Conservation (phyloP, 2,329 filamentous ascomycete species). For the Shiraia bambusicola region DNA sequence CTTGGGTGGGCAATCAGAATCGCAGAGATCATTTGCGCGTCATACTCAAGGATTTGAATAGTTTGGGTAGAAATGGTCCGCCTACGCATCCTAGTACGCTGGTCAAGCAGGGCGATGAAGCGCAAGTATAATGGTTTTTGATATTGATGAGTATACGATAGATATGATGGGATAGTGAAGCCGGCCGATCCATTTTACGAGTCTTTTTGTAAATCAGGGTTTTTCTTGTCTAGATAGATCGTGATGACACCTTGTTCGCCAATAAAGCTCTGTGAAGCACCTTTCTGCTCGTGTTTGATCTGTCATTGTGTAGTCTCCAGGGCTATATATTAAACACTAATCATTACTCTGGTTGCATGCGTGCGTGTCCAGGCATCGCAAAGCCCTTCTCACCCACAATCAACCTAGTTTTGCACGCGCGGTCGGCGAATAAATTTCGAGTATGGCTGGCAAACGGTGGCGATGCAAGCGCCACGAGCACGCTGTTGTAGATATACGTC, state of each 20-base stretch:
- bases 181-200: too few species aligned
- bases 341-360: slow-evolving; percentile 29
- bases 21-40: slow-evolving; percentile 31
- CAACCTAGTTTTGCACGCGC: slow-evolving; percentile 52
- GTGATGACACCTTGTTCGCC: too few species aligned
- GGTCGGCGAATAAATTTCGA: slow-evolving; percentile 54
- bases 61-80: slow-evolving; percentile 36
- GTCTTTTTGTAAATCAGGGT: too few species aligned
- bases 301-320: slow-evolving; percentile 29
- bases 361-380: slow-evolving; percentile 42
- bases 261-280: too few species aligned
- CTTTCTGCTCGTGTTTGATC: too few species aligned
- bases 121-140: too few species aligned
- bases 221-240: too few species aligned
- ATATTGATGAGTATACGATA: too few species aligned
- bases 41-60: slow-evolving; percentile 33
- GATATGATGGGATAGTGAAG: too few species aligned
- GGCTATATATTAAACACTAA: slow-evolving; percentile 22
- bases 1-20: slow-evolving; percentile 38
- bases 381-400: slow-evolving; percentile 61
- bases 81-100: slow-evolving; percentile 34
- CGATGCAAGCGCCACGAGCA: too few species aligned
- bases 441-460: too few species aligned
- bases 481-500: slow-evolving; percentile 22
- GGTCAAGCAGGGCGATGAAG: slow-evolving; percentile 1